phyloP scores from a whole-genome alignment of 1,139 yeast species.

The Candida mesenterica region DNA sequence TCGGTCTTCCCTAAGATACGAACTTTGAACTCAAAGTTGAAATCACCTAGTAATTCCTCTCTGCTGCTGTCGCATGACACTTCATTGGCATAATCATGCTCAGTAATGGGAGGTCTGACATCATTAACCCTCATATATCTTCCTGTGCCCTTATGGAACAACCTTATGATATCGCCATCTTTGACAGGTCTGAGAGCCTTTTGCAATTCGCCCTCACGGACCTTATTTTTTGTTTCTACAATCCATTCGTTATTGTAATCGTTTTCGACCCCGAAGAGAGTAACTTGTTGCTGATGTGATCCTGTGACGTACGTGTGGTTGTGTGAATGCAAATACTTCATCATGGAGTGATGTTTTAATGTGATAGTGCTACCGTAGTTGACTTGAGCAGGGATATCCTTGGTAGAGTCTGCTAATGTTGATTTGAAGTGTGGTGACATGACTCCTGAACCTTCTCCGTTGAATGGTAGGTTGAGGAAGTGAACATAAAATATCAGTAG shows the following conservation, averaged over 20 bases:
- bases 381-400: constrained; percentile 46
- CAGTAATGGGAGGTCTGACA: constrained; percentile 71
- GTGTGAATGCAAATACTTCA: constrained; percentile 71
- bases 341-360: constrained; percentile 60
- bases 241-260: constrained; percentile 67
- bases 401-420: constrained; percentile 40
- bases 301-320: constrained; percentile 51
- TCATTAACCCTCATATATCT: constrained; percentile 58
- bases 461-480: constrained; percentile 42
- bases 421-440: constrained; percentile 61
- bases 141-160: constrained; percentile 63
- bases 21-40: constrained; percentile 53
- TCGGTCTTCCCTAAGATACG: constrained; percentile 29
- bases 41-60: constrained; percentile 42
- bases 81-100: constrained; percentile 75
- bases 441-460: constrained; percentile 51
- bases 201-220: constrained; percentile 30
- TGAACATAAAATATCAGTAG: constrained; percentile 49
- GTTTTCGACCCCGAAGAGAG: constrained; percentile 51
- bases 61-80: constrained; percentile 64
- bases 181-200: constrained; percentile 36
- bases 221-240: constrained; percentile 46
- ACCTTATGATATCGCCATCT: constrained; percentile 51
- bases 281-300: constrained; percentile 65
- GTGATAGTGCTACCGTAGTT: constrained; percentile 67